These are phyloP conservation scores for Pisolithus sp. DNA, from an alignment of 768 basidiomycete species.

Conservation along the genomic window DNA sequence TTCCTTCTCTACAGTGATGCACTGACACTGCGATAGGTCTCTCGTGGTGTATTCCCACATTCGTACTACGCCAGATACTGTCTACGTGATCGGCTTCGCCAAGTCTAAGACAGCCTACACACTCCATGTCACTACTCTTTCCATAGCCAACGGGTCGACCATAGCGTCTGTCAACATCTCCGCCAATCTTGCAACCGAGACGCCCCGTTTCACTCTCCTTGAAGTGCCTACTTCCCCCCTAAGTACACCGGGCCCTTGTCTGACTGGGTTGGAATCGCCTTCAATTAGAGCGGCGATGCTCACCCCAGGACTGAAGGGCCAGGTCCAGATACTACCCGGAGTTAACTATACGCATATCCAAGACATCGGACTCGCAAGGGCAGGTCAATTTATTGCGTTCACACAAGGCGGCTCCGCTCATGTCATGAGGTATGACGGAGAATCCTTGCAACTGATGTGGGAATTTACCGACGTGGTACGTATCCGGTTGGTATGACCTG, in stretches of 20 bases:
- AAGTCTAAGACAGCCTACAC: constrained; percentile 48
- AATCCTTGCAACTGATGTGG: constrained; percentile 40
- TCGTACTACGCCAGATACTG: constrained; percentile 40
- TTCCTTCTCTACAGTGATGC: neutral
- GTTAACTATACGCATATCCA: constrained; percentile 44
- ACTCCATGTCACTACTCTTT: constrained; percentile 60
- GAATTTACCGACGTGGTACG: constrained; percentile 52
- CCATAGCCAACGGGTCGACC: constrained; percentile 46
- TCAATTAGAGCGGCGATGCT: constrained; percentile 46
- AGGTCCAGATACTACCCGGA: constrained; percentile 37
- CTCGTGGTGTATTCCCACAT: constrained; percentile 61
- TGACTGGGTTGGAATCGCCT: constrained; percentile 43
- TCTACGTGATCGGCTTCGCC: constrained; percentile 50
- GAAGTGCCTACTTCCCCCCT: constrained; percentile 12
- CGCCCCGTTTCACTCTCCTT: constrained; percentile 33
- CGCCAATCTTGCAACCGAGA: constrained; percentile 36
- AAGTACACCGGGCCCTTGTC: constrained; percentile 11
- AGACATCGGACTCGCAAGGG: constrained; percentile 52
- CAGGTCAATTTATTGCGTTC: constrained; percentile 58
- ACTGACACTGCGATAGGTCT: constrained; percentile 38
- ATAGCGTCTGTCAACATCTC: constrained; percentile 46
- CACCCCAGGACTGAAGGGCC: constrained; percentile 44
- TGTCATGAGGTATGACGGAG: constrained; percentile 45
- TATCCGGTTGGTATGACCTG: constrained; percentile 9
- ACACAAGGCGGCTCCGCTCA: constrained; percentile 49